phyloP scores from a whole-genome alignment of 352 stramenopile species.

The Plasmopara halstedii region DNA sequence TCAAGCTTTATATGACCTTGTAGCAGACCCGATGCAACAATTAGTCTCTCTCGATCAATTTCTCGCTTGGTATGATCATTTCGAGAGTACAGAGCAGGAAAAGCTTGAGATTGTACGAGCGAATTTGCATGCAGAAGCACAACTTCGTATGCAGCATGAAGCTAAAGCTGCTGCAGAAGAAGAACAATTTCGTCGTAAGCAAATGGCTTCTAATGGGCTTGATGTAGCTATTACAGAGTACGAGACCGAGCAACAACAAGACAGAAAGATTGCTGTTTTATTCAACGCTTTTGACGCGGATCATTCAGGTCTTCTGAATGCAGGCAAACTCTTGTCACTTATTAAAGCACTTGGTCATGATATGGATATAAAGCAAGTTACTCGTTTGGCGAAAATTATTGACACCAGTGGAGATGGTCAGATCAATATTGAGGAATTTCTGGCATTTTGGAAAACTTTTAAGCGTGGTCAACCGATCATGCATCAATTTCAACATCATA shows the following conservation, averaged over 20 bases:
- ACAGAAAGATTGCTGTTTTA: conserved; percentile 31
- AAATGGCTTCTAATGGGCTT: conserved; percentile 30
- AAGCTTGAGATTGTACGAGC: conserved; percentile 38
- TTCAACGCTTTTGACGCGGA: conserved; percentile 58
- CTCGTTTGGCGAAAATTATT: conserved; percentile 52
- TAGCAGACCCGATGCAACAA: conserved; percentile 27
- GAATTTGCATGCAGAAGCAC: conserved; percentile 33
- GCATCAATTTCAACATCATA: conserved; percentile 16
- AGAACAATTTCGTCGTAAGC: conserved; percentile 27
- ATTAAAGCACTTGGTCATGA: conserved; percentile 39
- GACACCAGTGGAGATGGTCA: conserved; percentile 49
- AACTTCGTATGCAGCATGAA: conserved; percentile 27
- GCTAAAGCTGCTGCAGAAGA: conserved; percentile 25
- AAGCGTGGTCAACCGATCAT: conserved; percentile 19
- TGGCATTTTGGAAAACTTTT: conserved; percentile 62
- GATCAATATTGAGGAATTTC: conserved; percentile 57
- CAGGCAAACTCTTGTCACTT: conserved; percentile 38
- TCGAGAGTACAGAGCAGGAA: conserved; percentile 37
- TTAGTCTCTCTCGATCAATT: conserved; percentile 41
- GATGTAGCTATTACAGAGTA: conserved; percentile 28
- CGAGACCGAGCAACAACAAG: conserved; percentile 16
- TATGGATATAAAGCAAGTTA: conserved; percentile 32
- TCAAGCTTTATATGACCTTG: conserved; percentile 37
- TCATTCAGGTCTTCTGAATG: conserved; percentile 48
- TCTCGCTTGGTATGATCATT: conserved; percentile 43